These are phyloP conservation scores for Magnusiomyces paraingens DNA, from an alignment of 1,139 yeast species.

Conservation along the genomic window DNA sequence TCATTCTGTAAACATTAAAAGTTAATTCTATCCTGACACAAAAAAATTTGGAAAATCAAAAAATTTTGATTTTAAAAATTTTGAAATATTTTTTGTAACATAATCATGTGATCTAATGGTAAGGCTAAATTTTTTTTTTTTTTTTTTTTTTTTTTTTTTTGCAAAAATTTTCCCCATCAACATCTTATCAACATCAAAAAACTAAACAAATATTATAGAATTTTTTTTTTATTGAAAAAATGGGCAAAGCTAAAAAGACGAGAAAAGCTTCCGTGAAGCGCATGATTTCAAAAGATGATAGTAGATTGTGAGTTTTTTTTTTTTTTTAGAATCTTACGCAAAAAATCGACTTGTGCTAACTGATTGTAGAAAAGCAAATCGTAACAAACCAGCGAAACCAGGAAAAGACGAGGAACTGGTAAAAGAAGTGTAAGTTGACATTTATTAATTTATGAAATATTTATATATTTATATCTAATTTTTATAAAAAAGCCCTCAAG, in stretches of 20 bases:
- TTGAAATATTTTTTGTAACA: neutral
- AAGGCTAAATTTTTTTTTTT: neutral
- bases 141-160: neutral
- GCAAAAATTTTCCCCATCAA: neutral
- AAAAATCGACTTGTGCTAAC: slow-evolving; percentile 10
- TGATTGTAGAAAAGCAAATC: slow-evolving; percentile 35
- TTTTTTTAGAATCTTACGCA: neutral
- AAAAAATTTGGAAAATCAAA: too few species aligned
- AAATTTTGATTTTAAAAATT: too few species aligned
- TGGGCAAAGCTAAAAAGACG: slow-evolving; percentile 97
- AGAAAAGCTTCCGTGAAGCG: slow-evolving; percentile 93
- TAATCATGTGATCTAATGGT: neutral
- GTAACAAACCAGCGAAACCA: slow-evolving; percentile 30
- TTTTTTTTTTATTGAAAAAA: slow-evolving; percentile 28
- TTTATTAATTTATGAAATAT: neutral
- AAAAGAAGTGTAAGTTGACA: slow-evolving; percentile 45
- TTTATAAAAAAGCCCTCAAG: slow-evolving; percentile 59
- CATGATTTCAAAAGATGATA: slow-evolving; percentile 66
- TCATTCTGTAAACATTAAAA: too few species aligned
- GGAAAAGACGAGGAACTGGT: slow-evolving; percentile 74
- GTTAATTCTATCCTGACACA: too few species aligned
- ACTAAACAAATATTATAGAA: neutral
- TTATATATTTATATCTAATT: neutral
- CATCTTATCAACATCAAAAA: neutral
- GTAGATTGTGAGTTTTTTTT: slow-evolving; percentile 42